These are phyloP conservation scores for Bolboschoenoplectus hybrid DNA, from an alignment of 202 grass and related monocot genomes.

Conservation along the genomic window DNA sequence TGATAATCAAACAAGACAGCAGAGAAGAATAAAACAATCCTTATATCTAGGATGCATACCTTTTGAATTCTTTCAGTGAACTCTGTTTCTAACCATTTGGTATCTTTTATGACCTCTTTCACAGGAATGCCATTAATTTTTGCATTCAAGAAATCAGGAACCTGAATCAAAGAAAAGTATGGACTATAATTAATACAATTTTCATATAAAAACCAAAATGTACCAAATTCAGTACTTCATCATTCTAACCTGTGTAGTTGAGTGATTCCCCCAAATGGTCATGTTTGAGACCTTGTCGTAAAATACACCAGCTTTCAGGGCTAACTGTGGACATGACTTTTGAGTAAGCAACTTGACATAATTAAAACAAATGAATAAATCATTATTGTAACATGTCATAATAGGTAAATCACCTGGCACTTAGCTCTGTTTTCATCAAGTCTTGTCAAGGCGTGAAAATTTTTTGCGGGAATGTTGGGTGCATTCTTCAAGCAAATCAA, in stretches of 20 bases:
- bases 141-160: slow-evolving; percentile 99
- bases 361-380: slow-evolving; percentile 35
- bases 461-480: slow-evolving; percentile 79
- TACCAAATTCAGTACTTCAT: background rate
- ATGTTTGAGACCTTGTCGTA: slow-evolving; percentile 97
- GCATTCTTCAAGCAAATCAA: slow-evolving; percentile 97
- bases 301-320: slow-evolving; percentile 93
- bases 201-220: background rate
- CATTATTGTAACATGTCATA: background rate
- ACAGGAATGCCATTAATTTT: slow-evolving; percentile 77
- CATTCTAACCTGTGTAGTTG: slow-evolving; percentile 87
- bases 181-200: slow-evolving; percentile 3
- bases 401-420: slow-evolving; percentile 68
- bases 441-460: slow-evolving; percentile 88
- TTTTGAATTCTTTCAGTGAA: slow-evolving; percentile 88
- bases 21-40: background rate
- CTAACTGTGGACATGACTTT: slow-evolving; percentile 58
- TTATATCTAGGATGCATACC: slow-evolving; percentile 43
- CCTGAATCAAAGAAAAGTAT: slow-evolving; percentile 46
- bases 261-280: slow-evolving; percentile 99
- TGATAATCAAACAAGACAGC: background rate
- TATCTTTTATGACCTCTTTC: slow-evolving; percentile 82
- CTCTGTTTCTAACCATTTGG: slow-evolving; percentile 86
- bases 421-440: slow-evolving; percentile 99
- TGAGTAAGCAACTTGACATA: slow-evolving; percentile 29